phyloP scores from a whole-genome alignment of 306 rosid species.

The Morella rubra region DNA sequence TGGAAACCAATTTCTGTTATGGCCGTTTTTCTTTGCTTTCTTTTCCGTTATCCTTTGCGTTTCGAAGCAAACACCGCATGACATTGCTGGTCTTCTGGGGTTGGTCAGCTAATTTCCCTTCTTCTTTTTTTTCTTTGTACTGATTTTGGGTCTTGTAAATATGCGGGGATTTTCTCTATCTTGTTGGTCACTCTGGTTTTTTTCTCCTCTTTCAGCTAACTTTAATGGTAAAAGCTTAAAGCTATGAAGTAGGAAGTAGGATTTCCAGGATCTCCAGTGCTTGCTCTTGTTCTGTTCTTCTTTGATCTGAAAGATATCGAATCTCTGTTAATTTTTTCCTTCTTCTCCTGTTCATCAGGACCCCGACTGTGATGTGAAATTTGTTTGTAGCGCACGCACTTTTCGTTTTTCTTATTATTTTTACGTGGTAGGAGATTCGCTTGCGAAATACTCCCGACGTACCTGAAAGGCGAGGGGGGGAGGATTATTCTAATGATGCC shows the following conservation, averaged over 20 bases:
- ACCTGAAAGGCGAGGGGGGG: background rate
- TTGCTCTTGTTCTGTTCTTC: constrained; percentile 6
- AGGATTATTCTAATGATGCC: constrained; percentile 17
- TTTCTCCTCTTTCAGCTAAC: background rate
- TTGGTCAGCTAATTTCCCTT: constrained; percentile 2
- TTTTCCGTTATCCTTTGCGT: constrained; percentile 10
- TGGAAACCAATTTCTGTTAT: background rate
- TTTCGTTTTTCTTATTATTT: too few relatives aligned
- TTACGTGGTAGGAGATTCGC: background rate
- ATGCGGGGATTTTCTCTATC: constrained; percentile 22
- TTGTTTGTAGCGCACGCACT: constrained; percentile 23
- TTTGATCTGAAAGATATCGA: constrained; percentile 34
- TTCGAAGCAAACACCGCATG: constrained; percentile 36
- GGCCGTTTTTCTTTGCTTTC: background rate
- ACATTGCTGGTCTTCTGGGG: constrained; percentile 24
- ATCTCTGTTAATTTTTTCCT: constrained; percentile 19
- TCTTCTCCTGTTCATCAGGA: background rate
- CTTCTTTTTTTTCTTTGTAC: background rate
- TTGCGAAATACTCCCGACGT: background rate
- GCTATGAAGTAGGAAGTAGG: background rate
- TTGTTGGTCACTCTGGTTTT: background rate
- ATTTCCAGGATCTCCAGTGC: background rate
- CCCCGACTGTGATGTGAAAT: background rate
- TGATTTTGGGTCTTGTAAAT: constrained; percentile 49
- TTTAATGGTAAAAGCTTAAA: background rate